Evolutionary conservation across 2,329 filamentous ascomycete genomes (phyloP).

Genomic region (Penicillium sp.): DNA sequence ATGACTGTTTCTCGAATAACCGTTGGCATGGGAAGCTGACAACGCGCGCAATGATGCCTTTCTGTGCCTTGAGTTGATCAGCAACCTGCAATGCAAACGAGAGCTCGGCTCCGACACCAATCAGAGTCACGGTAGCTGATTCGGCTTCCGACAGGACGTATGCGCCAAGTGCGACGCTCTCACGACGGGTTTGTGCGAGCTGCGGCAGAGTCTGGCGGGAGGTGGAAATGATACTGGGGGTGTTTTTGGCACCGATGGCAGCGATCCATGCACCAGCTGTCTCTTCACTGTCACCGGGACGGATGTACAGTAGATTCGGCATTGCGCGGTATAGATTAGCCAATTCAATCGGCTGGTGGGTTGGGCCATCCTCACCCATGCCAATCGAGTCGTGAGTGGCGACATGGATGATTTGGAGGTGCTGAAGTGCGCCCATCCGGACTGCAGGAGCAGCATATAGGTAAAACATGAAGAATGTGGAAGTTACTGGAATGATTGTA

Average conservation of each 20-base stretch:
- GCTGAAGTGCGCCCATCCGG: conserved; percentile 61
- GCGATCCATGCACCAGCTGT: conserved; percentile 47
- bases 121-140: conserved; percentile 48
- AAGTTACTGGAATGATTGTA: conserved; percentile 61
- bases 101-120: conserved; percentile 55
- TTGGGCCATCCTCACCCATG: conserved; percentile 63
- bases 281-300: conserved; percentile 62
- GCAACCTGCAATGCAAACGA: conserved; percentile 49
- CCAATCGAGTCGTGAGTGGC: conserved; percentile 65
- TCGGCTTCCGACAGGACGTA: conserved; percentile 44
- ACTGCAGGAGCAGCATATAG: conserved; percentile 59
- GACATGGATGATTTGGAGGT: conserved; percentile 59
- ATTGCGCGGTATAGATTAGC: conserved; percentile 62
- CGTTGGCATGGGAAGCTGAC: conserved; percentile 55
- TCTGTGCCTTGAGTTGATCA: conserved; percentile 42
- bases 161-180: conserved; percentile 43
- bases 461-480: conserved; percentile 67
- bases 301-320: conserved; percentile 64
- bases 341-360: conserved; percentile 63
- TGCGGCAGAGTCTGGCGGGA: conserved; percentile 47
- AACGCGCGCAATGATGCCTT: conserved; percentile 46
- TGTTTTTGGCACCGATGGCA: conserved; percentile 42
- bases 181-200: conserved; percentile 38
- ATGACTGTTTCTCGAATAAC: conserved; percentile 51
- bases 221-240: conserved; percentile 48